Evolutionary conservation across 768 basidiomycete species (phyloP), one percentile per base, ranked within the genome.

Genomic region (Dendrothele bispora): DNA sequence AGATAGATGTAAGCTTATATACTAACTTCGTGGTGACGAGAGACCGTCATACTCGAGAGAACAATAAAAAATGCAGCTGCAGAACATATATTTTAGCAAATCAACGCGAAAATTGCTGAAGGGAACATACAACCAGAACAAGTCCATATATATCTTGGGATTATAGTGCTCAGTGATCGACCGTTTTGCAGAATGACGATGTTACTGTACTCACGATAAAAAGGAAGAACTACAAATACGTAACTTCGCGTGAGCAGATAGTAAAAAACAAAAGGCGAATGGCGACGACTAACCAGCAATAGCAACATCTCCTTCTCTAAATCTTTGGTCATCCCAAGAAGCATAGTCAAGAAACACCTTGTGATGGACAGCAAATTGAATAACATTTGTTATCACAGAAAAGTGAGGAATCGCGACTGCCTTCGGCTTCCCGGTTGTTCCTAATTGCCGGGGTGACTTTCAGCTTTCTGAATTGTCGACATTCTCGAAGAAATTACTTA

Each of bases 381-480:
- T 66, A n/a, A 83, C 66, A 49, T 86, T 85, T 12, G 80, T 75
- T 45, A 86, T 80, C 12, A 77, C 59, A 2, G 82, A 64, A 59
- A 74, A 76, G 56, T 84, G 83, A 5, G 80, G 72, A 54, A 83
- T 82, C 3, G 79, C 79, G 15, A 85, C 77, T 14, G 82, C 81
- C 79, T 89, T 86, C 0, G 88, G 87, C 50, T 70, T 78, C 1
- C 88, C 87, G 2, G 88, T 90, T 0, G 87, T 90, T 26, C 79
- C 79, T 61, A 21, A n/a, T n/a, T n/a, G n/a, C n/a, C n/a, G n/a
- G n/a, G n/a, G n/a, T n/a, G n/a, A n/a, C n/a, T n/a, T n/a, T n/a
- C n/a, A n/a, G n/a, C n/a, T n/a, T n/a, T n/a, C n/a, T n/a, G n/a
- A n/a, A n/a, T n/a, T n/a, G n/a, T n/a, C n/a, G n/a, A n/a, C n/a